These are phyloP conservation scores for Coemansia sp. DNA, from an alignment of 192 early-diverging fungal genomes.

Conservation along the genomic window DNA sequence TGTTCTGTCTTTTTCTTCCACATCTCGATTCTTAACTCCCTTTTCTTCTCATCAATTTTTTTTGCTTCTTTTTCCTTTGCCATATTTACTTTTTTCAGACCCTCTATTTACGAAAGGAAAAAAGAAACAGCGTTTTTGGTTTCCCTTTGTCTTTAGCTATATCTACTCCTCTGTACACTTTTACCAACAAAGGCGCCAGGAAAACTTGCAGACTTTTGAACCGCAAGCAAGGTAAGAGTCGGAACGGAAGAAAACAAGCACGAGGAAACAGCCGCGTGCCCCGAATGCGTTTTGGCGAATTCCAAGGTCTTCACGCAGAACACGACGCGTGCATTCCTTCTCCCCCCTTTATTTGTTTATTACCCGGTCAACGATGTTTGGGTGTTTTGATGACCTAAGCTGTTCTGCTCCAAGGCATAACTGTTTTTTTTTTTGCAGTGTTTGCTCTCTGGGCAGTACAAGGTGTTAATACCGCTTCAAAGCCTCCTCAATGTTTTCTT, in stretches of 20 bases:
- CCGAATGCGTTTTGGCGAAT: background rate
- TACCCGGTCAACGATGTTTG: too few relatives aligned
- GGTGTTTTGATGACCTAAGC: too few relatives aligned
- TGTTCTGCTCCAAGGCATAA: too few relatives aligned
- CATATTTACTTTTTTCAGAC: conserved; percentile 10
- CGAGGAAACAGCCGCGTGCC: too few relatives aligned
- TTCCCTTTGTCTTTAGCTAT: background rate
- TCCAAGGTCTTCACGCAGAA: background rate
- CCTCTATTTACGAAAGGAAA: background rate
- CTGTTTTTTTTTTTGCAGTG: too few relatives aligned
- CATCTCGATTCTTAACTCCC: background rate
- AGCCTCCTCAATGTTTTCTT: conserved; percentile 2
- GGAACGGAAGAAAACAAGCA: background rate
- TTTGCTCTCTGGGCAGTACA: too few relatives aligned
- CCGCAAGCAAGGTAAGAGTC: background rate
- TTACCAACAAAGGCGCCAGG: background rate
- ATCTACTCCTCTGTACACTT: background rate
- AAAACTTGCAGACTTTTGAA: background rate
- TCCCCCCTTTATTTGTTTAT: background rate
- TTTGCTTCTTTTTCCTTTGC: background rate
- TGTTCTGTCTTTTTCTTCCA: background rate
- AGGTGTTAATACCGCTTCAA: background rate
- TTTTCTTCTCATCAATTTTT: background rate
- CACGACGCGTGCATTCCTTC: too few relatives aligned
- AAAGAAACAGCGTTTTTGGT: background rate